phyloP scores from a whole-genome alignment of 768 basidiomycete genomes.

The Suillus variegatus region DNA sequence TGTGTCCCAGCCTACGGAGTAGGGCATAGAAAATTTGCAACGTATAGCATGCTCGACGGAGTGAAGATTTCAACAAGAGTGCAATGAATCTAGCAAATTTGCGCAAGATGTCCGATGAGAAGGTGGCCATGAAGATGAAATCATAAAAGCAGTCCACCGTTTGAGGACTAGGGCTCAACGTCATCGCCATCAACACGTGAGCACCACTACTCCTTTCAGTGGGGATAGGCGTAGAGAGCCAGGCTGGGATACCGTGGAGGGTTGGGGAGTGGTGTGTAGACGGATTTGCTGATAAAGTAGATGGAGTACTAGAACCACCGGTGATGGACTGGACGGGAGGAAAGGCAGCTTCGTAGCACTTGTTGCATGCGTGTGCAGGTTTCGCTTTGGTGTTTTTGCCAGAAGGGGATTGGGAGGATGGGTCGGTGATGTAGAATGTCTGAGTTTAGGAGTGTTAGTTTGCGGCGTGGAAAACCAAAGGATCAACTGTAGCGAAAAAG shows the following conservation, averaged over 20 bases:
- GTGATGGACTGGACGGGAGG: slow-evolving; percentile 40
- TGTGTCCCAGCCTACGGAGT: background rate
- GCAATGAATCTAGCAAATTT: background rate
- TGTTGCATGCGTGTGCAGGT: slow-evolving; percentile 79
- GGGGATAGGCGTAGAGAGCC: slow-evolving; percentile 29
- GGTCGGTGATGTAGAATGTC: slow-evolving; percentile 83
- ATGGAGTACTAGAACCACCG: slow-evolving; percentile 2
- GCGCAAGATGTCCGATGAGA: background rate
- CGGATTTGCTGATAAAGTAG: slow-evolving; percentile 11
- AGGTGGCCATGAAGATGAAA: background rate
- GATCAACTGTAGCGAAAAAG: background rate
- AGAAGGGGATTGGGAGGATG: slow-evolving; percentile 24
- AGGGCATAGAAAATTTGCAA: background rate
- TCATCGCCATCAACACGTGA: slow-evolving; percentile 43
- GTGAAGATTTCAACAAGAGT: background rate
- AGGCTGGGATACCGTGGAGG: slow-evolving; percentile 26
- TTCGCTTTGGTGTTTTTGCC: slow-evolving; percentile 48
- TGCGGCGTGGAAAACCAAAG: background rate
- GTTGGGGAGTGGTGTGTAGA: slow-evolving; percentile 21
- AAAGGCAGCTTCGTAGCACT: slow-evolving; percentile 87
- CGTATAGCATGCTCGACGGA: background rate
- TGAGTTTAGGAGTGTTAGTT: slow-evolving; percentile 29
- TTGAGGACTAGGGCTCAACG: slow-evolving; percentile 19
- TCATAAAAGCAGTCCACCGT: background rate
- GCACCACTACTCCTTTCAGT: slow-evolving; percentile 18